Evolutionary conservation across 345 rosid species (phyloP).

Genomic region (Arabidopsis suecica): DNA sequence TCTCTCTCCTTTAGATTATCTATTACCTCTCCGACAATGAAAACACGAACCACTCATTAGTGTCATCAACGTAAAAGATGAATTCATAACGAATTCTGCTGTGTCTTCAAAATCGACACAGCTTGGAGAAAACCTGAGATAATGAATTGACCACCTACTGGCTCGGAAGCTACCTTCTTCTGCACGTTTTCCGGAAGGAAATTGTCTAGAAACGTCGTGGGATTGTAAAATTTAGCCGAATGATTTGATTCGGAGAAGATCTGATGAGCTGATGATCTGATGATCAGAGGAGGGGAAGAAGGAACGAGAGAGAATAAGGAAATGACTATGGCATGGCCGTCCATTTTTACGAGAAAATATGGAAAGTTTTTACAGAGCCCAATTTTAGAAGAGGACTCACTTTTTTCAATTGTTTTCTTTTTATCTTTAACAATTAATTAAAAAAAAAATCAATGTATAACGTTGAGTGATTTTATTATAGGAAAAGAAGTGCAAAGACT

Average conservation of each 20-base stretch:
- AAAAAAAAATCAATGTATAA: not conserved
- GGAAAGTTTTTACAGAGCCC: slow-evolving; percentile 19
- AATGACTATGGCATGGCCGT: slow-evolving; percentile 36
- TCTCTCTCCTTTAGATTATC: slow-evolving; percentile 12
- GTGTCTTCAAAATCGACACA: slow-evolving; percentile 29
- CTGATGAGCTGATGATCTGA: slow-evolving; percentile 31
- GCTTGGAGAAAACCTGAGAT: slow-evolving; percentile 20
- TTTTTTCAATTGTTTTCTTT: not conserved
- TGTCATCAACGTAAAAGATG: not conserved
- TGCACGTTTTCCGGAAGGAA: slow-evolving; percentile 14
- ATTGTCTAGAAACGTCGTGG: slow-evolving; percentile 1
- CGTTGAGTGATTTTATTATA: not conserved
- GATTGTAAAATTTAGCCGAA: not conserved
- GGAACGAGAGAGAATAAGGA: slow-evolving; percentile 19
- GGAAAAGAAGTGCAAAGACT: not conserved
- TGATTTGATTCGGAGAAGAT: slow-evolving; percentile 34
- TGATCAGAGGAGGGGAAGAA: slow-evolving; percentile 35
- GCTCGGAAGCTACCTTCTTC: slow-evolving; percentile 16
- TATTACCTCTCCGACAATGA: slow-evolving; percentile 1
- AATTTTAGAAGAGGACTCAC: slow-evolving; percentile 20
- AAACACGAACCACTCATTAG: slow-evolving; percentile 10
- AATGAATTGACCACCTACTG: not conserved
- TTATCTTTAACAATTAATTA: not conserved
- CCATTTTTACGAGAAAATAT: slow-evolving; percentile 29
- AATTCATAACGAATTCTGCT: slow-evolving; percentile 12